These are phyloP conservation scores for Penicillium sp. DNA, from an alignment of 2,329 filamentous ascomycete genomes.

Conservation along the genomic window DNA sequence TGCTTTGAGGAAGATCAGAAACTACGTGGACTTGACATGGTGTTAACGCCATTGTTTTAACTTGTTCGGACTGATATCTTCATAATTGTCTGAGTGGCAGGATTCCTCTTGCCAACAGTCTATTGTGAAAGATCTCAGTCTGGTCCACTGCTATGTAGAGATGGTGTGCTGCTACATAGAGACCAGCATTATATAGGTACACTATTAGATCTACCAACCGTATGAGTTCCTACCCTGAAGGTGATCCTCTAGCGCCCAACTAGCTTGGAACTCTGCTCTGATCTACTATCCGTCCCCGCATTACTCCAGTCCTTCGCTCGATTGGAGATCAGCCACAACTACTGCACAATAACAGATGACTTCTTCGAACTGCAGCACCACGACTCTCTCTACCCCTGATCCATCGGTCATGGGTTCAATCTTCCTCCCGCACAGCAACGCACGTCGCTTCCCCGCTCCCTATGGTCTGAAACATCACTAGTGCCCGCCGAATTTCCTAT, in stretches of 20 bases:
- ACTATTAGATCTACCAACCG: not conserved
- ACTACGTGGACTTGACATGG: not conserved
- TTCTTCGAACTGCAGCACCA: not conserved
- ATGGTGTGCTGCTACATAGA: not conserved
- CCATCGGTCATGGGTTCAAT: conserved; percentile 13
- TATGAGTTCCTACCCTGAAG: not conserved
- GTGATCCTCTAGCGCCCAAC: not conserved
- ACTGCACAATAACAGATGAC: conserved; percentile 2
- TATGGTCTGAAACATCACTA: conserved; percentile 13
- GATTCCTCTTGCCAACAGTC: not conserved
- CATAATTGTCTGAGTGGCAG: not conserved
- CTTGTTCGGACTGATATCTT: not conserved
- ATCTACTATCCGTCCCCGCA: not conserved
- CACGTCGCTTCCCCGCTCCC: conserved; percentile 3
- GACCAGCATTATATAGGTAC: not conserved
- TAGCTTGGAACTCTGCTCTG: not conserved
- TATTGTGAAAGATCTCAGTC: not conserved
- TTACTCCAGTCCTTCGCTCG: not conserved
- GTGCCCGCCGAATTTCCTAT: conserved; percentile 1
- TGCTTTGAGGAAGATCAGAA: not conserved
- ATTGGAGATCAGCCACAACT: not conserved
- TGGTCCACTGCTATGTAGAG: not conserved
- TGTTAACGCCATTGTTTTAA: no score
- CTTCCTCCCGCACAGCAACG: conserved; percentile 4
- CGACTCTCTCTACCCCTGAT: conserved; percentile 8